Evolutionary conservation across 345 rosid genomes (phyloP).

Genomic region (Euphorbia pulcherrima): DNA sequence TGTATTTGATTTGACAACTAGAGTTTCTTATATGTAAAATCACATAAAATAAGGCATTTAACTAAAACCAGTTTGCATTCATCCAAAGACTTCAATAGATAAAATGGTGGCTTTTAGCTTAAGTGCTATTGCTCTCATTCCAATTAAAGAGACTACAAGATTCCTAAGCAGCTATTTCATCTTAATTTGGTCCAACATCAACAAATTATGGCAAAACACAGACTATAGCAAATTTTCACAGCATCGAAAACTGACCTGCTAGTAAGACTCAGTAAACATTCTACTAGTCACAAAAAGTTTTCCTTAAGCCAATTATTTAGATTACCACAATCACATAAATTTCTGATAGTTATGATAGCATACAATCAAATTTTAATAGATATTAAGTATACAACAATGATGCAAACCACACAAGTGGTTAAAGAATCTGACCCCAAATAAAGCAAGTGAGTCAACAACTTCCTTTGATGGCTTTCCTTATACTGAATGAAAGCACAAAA

Average conservation of each 20-base stretch:
- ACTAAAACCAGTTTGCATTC: neutral
- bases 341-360: neutral
- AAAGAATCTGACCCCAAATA: conserved; percentile 78
- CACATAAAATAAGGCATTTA: neutral
- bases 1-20: too few relatives aligned
- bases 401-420: conserved; percentile 4
- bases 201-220: neutral
- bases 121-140: neutral
- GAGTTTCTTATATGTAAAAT: neutral
- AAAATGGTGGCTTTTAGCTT: neutral
- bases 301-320: neutral
- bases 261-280: neutral
- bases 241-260: neutral
- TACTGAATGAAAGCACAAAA: conserved; percentile 42
- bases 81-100: neutral
- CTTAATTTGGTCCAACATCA: neutral
- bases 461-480: conserved; percentile 89
- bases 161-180: neutral
- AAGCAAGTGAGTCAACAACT: conserved; percentile 82
- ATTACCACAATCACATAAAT: neutral
- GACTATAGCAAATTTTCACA: neutral
- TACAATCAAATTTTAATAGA: too few relatives aligned
- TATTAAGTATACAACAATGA: neutral
- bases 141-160: neutral
- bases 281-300: neutral